Conservation (phyloP, 2,329 filamentous ascomycete species). For the Didymella lethalis region DNA sequence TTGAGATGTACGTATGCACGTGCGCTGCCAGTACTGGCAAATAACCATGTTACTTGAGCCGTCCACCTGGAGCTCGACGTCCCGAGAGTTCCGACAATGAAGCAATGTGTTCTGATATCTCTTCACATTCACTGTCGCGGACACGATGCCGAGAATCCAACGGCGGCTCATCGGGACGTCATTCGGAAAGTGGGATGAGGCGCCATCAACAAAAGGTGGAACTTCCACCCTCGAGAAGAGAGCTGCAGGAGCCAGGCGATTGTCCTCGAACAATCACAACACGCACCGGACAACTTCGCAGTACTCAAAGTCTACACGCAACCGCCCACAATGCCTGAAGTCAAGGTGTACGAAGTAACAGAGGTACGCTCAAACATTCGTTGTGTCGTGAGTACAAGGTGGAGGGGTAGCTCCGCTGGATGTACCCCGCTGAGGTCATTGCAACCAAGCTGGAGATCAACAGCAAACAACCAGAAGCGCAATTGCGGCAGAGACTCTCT, state of each 20-base stretch:
- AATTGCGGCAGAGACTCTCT: constrained; percentile 13
- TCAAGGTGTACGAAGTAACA: constrained; percentile 48
- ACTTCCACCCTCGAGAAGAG: constrained; percentile 28
- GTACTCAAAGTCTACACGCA: constrained; percentile 26
- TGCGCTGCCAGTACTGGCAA: not conserved
- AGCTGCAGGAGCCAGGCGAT: constrained; percentile 3
- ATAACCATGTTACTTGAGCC: not conserved
- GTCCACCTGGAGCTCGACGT: not conserved
- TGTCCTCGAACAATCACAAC: constrained; percentile 13
- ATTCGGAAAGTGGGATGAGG: constrained; percentile 39
- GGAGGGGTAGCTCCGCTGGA: constrained; percentile 37
- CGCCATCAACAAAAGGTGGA: constrained; percentile 46
- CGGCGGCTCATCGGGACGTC: constrained; percentile 41
- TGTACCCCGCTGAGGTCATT: constrained; percentile 36
- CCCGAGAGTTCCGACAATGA: constrained; percentile 4
- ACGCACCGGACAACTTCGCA: not conserved
- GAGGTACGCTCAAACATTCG: constrained; percentile 41
- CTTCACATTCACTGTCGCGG: not conserved
- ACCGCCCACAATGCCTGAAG: constrained; percentile 34
- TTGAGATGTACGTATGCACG: constrained; percentile 3
- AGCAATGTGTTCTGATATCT: not conserved
- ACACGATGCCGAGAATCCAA: constrained; percentile 7
- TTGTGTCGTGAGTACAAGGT: constrained; percentile 9
- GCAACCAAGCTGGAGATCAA: constrained; percentile 5
- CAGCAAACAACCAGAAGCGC: not conserved